Conservation (phyloP, 164 flowering plant genomes). For the Vitis labrusca region DNA sequence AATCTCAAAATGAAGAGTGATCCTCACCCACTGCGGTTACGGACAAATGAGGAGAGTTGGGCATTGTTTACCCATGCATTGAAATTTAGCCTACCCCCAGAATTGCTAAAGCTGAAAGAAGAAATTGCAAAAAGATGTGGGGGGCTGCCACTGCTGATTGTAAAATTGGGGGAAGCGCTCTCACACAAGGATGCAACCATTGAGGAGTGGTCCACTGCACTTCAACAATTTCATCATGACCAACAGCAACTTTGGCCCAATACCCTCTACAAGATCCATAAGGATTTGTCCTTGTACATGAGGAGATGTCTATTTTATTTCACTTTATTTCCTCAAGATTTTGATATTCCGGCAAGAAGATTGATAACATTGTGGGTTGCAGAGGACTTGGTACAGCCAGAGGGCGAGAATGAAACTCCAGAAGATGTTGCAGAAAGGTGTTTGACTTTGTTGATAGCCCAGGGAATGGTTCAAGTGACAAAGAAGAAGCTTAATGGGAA, state of each 20-base stretch:
- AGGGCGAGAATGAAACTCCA: no score
- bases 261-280: not conserved
- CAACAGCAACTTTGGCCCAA: not conserved
- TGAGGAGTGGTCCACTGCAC: not conserved
- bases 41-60: slow-evolving; percentile 11
- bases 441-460: no score
- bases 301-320: not conserved
- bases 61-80: not conserved
- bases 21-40: not conserved
- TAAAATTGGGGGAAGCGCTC: not conserved
- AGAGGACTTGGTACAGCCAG: slow-evolving; percentile 22
- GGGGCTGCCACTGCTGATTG: not conserved
- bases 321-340: not conserved
- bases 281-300: not conserved
- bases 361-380: slow-evolving; percentile 13
- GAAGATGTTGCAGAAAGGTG: no score
- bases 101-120: not conserved
- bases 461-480: no score
- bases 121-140: not conserved
- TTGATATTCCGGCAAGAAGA: slow-evolving; percentile 8
- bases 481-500: no score
- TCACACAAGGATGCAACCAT: not conserved
- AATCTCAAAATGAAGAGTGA: not conserved
- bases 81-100: not conserved
- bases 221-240: not conserved